A percentile compares a stretch with the other conserved stretches of the same genome.
Evolutionary conservation across 805 yeast genomes (phyloP).

Genomic region (Kazachstania kunashirensis): DNA sequence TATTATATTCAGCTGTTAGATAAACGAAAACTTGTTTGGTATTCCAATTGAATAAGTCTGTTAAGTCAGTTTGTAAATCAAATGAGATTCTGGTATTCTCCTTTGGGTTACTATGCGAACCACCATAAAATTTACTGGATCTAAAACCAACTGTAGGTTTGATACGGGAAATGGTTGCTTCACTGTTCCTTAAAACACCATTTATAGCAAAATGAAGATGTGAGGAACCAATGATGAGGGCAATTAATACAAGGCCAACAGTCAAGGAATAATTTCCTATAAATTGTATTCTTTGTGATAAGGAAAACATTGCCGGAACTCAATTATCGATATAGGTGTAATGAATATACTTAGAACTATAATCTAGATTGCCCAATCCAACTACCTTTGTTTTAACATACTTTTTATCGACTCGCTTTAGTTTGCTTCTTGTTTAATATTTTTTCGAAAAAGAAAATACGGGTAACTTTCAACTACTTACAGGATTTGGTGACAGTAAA

Average conservation of each 20-base stretch:
- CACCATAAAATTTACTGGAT: conserved; percentile 57
- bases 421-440: too few species aligned
- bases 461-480: too few species aligned
- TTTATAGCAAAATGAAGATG: conserved; percentile 38
- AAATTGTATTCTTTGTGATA: conserved; percentile 38
- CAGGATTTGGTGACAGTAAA: too few species aligned
- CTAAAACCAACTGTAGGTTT: conserved; percentile 36
- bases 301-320: conserved; percentile 35
- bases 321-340: too few species aligned
- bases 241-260: conserved; percentile 38
- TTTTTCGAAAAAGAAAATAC: too few species aligned
- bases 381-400: too few species aligned
- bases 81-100: conserved; percentile 67
- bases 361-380: too few species aligned
- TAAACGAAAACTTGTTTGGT: conserved; percentile 94
- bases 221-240: conserved; percentile 39
- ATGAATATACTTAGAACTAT: too few species aligned
- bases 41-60: conserved; percentile 88
- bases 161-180: conserved; percentile 32
- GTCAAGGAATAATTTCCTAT: conserved; percentile 47
- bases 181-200: conserved; percentile 36
- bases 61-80: conserved; percentile 64
- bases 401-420: too few species aligned
- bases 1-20: conserved; percentile 74
- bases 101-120: conserved; percentile 54